phyloP scores from a whole-genome alignment of 2,329 filamentous ascomycete species.

The Sporothrix variecibatus region DNA sequence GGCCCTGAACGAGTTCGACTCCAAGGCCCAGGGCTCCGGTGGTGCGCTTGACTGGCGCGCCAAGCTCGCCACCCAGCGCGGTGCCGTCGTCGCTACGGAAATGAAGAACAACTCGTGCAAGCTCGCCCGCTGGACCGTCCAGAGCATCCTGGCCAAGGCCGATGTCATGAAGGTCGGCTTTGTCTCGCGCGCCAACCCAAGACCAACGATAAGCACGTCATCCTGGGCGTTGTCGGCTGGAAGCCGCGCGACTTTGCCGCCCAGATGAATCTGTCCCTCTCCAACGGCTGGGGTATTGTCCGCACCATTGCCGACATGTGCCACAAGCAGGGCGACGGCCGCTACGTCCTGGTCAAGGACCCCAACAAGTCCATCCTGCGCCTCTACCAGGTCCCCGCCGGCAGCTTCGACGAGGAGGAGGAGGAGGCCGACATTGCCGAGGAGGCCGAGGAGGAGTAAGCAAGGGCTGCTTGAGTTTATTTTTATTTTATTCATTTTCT shows the following conservation, averaged over 20 bases:
- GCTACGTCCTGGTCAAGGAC: conserved; percentile 83
- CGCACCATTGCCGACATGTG: conserved; percentile 97
- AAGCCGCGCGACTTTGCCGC: conserved; percentile 95
- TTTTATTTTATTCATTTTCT: neutral
- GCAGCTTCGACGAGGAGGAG: conserved; percentile 87
- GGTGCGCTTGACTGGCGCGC: conserved; percentile 95
- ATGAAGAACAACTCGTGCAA: conserved; percentile 99
- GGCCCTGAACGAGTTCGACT: conserved; percentile 98
- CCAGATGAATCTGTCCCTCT: conserved; percentile 97
- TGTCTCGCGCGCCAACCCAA: conserved; percentile 90
- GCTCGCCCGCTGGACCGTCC: conserved; percentile 94
- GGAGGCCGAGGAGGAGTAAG: conserved; percentile 45
- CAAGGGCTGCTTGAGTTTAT: too few species aligned
- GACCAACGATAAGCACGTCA: conserved; percentile 88
- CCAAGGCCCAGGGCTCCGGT: conserved; percentile 92
- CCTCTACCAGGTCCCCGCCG: conserved; percentile 84
- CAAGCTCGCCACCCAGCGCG: conserved; percentile 91
- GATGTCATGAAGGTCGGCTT: conserved; percentile 99
- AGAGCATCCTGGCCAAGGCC: conserved; percentile 95
- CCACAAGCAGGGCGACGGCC: conserved; percentile 73
- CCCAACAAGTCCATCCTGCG: conserved; percentile 96
- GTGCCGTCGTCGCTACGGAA: conserved; percentile 96
- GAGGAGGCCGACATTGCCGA: conserved; percentile 59
- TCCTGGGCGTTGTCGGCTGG: conserved; percentile 94
- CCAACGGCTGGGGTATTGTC: conserved; percentile 98